Conservation (phyloP, 2,329 filamentous ascomycete genomes). For the Venturia carpophila region DNA sequence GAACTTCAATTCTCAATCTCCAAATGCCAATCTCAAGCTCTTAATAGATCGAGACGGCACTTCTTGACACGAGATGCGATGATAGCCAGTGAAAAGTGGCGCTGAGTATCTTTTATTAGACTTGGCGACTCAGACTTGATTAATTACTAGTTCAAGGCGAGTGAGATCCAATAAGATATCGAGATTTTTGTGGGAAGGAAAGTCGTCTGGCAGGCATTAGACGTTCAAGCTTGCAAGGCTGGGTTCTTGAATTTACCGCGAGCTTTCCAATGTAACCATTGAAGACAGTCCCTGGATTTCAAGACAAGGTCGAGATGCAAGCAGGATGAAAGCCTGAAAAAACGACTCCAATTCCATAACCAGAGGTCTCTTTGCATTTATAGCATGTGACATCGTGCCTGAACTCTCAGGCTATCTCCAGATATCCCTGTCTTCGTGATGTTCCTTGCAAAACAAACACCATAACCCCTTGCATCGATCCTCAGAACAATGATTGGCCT, state of each 20-base stretch:
- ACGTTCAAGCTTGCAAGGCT: neutral
- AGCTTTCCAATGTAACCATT: neutral
- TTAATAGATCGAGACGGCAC: too few species aligned
- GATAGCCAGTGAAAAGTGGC: too few species aligned
- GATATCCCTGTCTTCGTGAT: neutral
- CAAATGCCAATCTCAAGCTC: too few species aligned
- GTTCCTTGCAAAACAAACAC: neutral
- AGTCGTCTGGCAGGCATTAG: neutral
- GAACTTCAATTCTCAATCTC: too few species aligned
- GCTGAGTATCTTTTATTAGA: neutral
- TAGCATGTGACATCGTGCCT: neutral
- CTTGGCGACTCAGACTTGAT: neutral
- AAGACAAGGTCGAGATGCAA: neutral
- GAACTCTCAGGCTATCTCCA: too few species aligned
- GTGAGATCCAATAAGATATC: neutral
- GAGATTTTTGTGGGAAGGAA: neutral
- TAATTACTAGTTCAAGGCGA: neutral
- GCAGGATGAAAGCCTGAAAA: too few species aligned
- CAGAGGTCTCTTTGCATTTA: too few species aligned
- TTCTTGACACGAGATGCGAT: too few species aligned
- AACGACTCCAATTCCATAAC: too few species aligned
- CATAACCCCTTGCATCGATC: constrained; percentile 20
- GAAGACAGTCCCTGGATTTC: neutral
- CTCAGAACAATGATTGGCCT: constrained; percentile 21
- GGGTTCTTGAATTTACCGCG: neutral